Evolutionary conservation across 1,139 yeast genomes (phyloP).

Genomic region (Pichia sp.): DNA sequence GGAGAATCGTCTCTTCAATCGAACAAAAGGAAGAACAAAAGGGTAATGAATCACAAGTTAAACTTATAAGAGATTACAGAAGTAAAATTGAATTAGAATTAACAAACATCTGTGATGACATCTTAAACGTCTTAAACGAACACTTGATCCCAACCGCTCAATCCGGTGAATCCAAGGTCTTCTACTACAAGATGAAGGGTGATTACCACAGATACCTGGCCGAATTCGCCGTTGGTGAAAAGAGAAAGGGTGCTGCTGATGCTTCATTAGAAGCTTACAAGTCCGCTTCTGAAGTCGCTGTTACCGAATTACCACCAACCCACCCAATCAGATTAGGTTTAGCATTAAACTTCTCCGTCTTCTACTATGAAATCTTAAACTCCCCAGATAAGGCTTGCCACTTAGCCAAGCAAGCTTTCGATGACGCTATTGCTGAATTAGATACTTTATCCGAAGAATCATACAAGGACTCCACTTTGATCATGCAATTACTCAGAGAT

Average conservation of each 20-base stretch:
- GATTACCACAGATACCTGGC: conserved; percentile 99
- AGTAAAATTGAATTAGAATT: conserved; percentile 92
- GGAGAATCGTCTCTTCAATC: conserved; percentile 98
- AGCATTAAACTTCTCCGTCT: conserved; percentile 96
- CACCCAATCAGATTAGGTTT: conserved; percentile 98
- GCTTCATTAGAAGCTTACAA: conserved; percentile 93
- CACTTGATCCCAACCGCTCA: conserved; percentile 94
- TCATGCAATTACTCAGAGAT: conserved; percentile 98
- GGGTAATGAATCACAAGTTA: conserved; percentile 87
- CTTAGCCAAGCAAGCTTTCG: conserved; percentile 98
- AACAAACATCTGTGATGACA: conserved; percentile 92
- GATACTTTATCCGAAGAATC: conserved; percentile 98
- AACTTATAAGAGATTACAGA: conserved; percentile 92
- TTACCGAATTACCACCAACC: conserved; percentile 95
- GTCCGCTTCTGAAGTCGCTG: conserved; percentile 95
- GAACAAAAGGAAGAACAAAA: conserved; percentile 98
- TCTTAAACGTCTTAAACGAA: conserved; percentile 79
- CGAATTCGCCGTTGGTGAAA: conserved; percentile 89
- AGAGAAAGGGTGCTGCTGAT: conserved; percentile 91
- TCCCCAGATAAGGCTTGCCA: conserved; percentile 99
- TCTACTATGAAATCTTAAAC: conserved; percentile 96
- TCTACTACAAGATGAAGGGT: conserved; percentile 99
- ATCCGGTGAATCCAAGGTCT: conserved; percentile 96
- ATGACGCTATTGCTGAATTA: conserved; percentile 98
- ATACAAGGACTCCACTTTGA: conserved; percentile 96